These are phyloP conservation scores for Monascus purpureus DNA, from an alignment of 495 filamentous ascomycete genomes.

Conservation along the genomic window DNA sequence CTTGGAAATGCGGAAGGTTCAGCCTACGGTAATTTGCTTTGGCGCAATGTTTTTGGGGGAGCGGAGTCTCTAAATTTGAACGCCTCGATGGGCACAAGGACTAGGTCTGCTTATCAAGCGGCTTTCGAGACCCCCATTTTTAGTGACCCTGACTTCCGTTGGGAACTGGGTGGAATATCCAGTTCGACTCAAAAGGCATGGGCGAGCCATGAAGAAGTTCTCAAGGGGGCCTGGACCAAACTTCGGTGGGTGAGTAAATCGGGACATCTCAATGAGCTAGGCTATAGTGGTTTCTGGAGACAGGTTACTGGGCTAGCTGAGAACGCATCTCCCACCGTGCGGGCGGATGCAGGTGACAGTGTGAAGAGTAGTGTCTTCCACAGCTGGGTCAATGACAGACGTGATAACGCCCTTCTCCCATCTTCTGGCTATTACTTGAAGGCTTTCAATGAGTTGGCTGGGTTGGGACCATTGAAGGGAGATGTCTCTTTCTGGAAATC, in stretches of 20 bases:
- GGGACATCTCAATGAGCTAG: constrained; percentile 56
- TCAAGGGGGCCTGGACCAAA: constrained; percentile 67
- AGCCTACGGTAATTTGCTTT: constrained; percentile 68
- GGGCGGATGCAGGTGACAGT: constrained; percentile 77
- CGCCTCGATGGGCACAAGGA: constrained; percentile 76
- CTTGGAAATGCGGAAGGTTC: constrained; percentile 83
- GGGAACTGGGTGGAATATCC: constrained; percentile 61
- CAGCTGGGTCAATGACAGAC: constrained; percentile 61
- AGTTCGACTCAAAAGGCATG: constrained; percentile 75
- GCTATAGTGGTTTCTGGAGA: constrained; percentile 72
- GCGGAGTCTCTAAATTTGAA: constrained; percentile 79
- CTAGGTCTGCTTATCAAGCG: constrained; percentile 75
- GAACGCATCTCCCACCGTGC: constrained; percentile 64
- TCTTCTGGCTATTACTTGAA: constrained; percentile 66
- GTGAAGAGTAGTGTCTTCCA: constrained; percentile 78
- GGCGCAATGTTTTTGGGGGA: constrained; percentile 89
- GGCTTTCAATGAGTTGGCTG: constrained; percentile 66
- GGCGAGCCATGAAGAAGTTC: constrained; percentile 82
- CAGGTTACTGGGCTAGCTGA: constrained; percentile 66
- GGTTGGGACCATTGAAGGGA: constrained; percentile 68
- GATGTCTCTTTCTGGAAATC: constrained; percentile 85
- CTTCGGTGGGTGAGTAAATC: constrained; percentile 52
- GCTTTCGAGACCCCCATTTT: constrained; percentile 67
- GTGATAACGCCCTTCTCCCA: constrained; percentile 74
- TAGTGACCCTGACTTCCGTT: constrained; percentile 64